A percentile compares a stretch with the other conserved stretches of the same genome.
phyloP scores from a whole-genome alignment of 108 stramenopile genomes.

The Stephanodiscus triporus region DNA sequence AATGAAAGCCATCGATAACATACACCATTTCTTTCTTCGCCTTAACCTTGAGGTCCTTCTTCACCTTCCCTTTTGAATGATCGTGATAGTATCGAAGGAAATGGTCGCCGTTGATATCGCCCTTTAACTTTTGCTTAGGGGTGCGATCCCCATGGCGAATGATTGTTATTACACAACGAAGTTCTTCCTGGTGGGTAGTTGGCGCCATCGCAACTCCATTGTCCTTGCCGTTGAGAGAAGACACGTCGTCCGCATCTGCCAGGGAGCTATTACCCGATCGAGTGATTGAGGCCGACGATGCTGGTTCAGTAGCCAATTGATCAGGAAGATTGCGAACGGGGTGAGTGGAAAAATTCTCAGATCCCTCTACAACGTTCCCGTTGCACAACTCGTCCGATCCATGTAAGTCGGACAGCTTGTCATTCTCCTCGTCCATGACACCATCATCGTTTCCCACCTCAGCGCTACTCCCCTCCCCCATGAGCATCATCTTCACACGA shows the following conservation, averaged over 20 bases:
- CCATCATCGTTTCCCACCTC: conserved; percentile 25
- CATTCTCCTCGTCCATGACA: conserved; percentile 32
- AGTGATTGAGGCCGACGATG: conserved; percentile 43
- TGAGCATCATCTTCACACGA: conserved; percentile 40
- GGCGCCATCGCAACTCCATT: conserved; percentile 23
- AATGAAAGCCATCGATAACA: too few relatives aligned
- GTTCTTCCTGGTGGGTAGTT: conserved; percentile 78
- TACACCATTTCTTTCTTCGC: conserved; percentile 79
- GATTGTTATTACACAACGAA: conserved; percentile 96
- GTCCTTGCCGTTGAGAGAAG: conserved; percentile 12
- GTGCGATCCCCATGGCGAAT: conserved; percentile 97
- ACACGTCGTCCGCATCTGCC: conserved; percentile 51
- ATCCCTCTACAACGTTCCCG: conserved; percentile 15
- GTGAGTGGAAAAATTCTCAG: conserved; percentile 37
- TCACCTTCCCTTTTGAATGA: conserved; percentile 63
- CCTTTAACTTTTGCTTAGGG: conserved; percentile 99
- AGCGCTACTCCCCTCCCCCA: conserved; percentile 31
- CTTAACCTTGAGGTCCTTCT: conserved; percentile 95
- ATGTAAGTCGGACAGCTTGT: conserved; percentile 37
- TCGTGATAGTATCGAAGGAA: conserved; percentile 84
- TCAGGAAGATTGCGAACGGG: conserved; percentile 76
- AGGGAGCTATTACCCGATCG: conserved; percentile 51
- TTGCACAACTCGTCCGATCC: conserved; percentile 4
- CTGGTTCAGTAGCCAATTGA: conserved; percentile 68
- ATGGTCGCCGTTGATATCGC: conserved; percentile 80